These are phyloP conservation scores for Epichloe sp. DNA, from an alignment of 2,329 filamentous ascomycete species.

Conservation along the genomic window DNA sequence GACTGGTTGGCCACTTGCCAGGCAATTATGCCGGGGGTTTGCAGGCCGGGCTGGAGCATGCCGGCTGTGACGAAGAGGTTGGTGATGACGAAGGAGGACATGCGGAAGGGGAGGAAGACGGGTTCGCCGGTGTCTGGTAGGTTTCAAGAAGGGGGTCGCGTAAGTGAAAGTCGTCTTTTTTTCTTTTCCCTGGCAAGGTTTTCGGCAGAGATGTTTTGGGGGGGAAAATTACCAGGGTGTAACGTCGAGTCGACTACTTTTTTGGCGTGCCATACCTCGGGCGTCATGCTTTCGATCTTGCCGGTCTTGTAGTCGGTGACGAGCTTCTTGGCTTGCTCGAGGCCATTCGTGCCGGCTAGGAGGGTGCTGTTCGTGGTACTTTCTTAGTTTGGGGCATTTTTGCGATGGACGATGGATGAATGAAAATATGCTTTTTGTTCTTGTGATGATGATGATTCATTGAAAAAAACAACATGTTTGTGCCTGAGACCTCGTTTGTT, in stretches of 20 bases:
- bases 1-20: slow-evolving; percentile 98
- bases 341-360: slow-evolving; percentile 60
- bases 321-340: slow-evolving; percentile 75
- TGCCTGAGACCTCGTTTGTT: background rate
- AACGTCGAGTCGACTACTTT: slow-evolving; percentile 94
- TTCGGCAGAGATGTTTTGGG: background rate
- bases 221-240: slow-evolving; percentile 58
- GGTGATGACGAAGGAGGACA: slow-evolving; percentile 89
- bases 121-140: slow-evolving; percentile 76
- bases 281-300: slow-evolving; percentile 65
- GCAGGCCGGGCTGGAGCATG: slow-evolving; percentile 86
- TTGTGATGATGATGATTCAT: no score
- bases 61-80: slow-evolving; percentile 91
- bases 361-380: slow-evolving; percentile 51
- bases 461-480: background rate
- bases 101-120: slow-evolving; percentile 89
- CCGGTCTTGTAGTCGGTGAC: slow-evolving; percentile 80
- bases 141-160: background rate
- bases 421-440: background rate
- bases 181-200: background rate
- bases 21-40: slow-evolving; percentile 67
- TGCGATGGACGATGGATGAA: background rate
- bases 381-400: no score
- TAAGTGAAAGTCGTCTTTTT: background rate
- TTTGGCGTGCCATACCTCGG: slow-evolving; percentile 88